These are phyloP conservation scores for Fusarium torreyae DNA, from an alignment of 2,329 filamentous ascomycete species.

Conservation along the genomic window DNA sequence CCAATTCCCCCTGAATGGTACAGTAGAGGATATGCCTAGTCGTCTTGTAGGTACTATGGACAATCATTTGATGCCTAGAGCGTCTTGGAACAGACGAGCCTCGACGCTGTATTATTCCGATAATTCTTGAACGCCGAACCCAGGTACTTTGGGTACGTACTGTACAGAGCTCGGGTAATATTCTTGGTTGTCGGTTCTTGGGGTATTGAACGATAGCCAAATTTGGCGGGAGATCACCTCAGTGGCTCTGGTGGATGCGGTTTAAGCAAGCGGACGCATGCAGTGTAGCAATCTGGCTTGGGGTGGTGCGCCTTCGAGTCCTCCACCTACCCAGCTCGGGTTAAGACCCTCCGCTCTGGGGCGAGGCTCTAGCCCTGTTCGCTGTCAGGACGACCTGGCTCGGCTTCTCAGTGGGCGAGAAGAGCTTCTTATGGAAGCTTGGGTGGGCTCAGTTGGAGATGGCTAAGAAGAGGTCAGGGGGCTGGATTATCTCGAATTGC, in stretches of 20 bases:
- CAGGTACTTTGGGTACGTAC: background rate
- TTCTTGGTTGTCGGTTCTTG: constrained; percentile 15
- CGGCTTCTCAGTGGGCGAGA: constrained; percentile 34
- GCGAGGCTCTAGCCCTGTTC: constrained; percentile 44
- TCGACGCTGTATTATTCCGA: background rate
- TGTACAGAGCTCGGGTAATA: constrained; percentile 1
- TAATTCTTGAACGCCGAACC: background rate
- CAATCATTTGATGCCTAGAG: background rate
- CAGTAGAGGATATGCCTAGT: constrained; percentile 5
- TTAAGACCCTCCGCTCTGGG: constrained; percentile 44
- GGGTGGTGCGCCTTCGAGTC: constrained; percentile 44
- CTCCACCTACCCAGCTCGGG: constrained; percentile 43
- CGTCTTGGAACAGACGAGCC: background rate
- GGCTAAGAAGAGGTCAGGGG: constrained; percentile 41
- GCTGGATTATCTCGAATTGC: constrained; percentile 35
- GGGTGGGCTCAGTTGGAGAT: constrained; percentile 36
- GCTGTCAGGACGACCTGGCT: constrained; percentile 40
- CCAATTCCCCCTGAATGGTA: constrained; percentile 24
- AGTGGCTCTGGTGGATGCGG: constrained; percentile 40
- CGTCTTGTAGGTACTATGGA: background rate
- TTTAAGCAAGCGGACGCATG: constrained; percentile 35
- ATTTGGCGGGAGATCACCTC: constrained; percentile 47
- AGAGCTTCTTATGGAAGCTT: constrained; percentile 42
- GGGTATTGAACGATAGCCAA: constrained; percentile 25
- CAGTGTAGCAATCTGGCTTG: constrained; percentile 42